phyloP scores from a whole-genome alignment of 345 rosid species.

The Eucalyptus caleyi region DNA sequence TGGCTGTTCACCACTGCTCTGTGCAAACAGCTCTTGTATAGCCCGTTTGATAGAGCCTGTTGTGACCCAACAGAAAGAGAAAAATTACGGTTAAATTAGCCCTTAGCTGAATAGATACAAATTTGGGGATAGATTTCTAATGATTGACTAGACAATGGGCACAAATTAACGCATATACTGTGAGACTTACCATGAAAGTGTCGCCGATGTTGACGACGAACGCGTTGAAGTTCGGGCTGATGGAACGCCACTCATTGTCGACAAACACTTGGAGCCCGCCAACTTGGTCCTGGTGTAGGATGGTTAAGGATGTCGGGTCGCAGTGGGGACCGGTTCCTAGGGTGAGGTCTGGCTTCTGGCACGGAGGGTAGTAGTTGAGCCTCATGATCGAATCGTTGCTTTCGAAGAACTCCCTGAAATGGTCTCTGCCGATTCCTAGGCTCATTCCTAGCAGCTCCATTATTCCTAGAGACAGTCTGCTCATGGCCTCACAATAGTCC shows the following conservation, averaged over 20 bases:
- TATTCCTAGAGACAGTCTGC: slow-evolving; percentile 65
- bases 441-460: slow-evolving; percentile 88
- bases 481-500: slow-evolving; percentile 82
- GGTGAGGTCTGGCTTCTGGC: slow-evolving; percentile 89
- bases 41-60: slow-evolving; percentile 85
- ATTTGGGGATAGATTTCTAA: neutral
- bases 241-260: slow-evolving; percentile 71
- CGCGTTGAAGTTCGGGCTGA: slow-evolving; percentile 62
- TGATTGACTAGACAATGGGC: neutral
- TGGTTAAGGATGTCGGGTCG: slow-evolving; percentile 95
- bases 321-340: slow-evolving; percentile 99
- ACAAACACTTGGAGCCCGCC: slow-evolving; percentile 93
- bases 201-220: slow-evolving; percentile 96
- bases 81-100: neutral
- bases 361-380: slow-evolving; percentile 88
- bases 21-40: slow-evolving; percentile 89
- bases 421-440: slow-evolving; percentile 39
- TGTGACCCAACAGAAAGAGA: neutral
- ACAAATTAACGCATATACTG: neutral
- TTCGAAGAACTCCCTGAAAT: slow-evolving; percentile 65
- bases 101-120: neutral
- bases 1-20: slow-evolving; percentile 83
- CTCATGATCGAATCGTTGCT: slow-evolving; percentile 96
- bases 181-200: slow-evolving; percentile 78
- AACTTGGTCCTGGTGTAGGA: slow-evolving; percentile 93